Conservation (phyloP, 805 yeast genomes). For the Barnettozyma sp. region DNA sequence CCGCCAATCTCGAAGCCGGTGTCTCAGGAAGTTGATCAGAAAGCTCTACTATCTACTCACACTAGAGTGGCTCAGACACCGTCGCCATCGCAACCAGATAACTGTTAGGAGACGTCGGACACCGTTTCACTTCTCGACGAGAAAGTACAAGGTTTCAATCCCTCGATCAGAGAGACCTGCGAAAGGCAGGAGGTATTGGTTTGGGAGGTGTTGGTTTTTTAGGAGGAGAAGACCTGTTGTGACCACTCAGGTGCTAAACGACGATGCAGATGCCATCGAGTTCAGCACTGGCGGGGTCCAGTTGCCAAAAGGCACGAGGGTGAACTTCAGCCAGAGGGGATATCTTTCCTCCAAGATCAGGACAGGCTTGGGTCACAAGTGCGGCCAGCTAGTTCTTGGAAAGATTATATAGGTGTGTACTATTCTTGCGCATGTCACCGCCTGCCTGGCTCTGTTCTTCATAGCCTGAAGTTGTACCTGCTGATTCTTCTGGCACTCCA, state of each 20-base stretch:
- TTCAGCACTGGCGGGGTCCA: neutral
- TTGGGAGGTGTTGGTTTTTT: too few relatives aligned
- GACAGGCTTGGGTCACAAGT: neutral
- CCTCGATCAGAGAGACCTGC: slow-evolving; percentile 3
- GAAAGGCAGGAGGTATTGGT: neutral
- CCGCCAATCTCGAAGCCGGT: slow-evolving; percentile 20
- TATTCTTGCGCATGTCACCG: too few relatives aligned
- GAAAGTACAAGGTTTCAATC: slow-evolving; percentile 21
- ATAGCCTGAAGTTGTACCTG: too few relatives aligned
- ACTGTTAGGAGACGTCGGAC: slow-evolving; percentile 17
- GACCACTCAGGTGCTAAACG: slow-evolving; percentile 15
- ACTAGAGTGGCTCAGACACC: slow-evolving; percentile 13
- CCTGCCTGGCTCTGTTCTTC: too few relatives aligned
- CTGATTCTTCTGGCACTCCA: too few relatives aligned
- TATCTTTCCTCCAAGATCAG: neutral
- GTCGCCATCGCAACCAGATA: slow-evolving; percentile 6
- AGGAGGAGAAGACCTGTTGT: slow-evolving; percentile 7
- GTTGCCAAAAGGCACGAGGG: neutral
- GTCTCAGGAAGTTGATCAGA: slow-evolving; percentile 13
- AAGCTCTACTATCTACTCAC: slow-evolving; percentile 15
- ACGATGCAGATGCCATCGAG: slow-evolving; percentile 2
- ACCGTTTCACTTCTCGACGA: slow-evolving; percentile 20
- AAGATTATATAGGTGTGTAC: neutral
- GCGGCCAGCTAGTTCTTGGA: neutral
- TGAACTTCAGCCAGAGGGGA: neutral